phyloP scores from a whole-genome alignment of 192 early-diverging fungal genomes.

The Geranomyces variabilis region DNA sequence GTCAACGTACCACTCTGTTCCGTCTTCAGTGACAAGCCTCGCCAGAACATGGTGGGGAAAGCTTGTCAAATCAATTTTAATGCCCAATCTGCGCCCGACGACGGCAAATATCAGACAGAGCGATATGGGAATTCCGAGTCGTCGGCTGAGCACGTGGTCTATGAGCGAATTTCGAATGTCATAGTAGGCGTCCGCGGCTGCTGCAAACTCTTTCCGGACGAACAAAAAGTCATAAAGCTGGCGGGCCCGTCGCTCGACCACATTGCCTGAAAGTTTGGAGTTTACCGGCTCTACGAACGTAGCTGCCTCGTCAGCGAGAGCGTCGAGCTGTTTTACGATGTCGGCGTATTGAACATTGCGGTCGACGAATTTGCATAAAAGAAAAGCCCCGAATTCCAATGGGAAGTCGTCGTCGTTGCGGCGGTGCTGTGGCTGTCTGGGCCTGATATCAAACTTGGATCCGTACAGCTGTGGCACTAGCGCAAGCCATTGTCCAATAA shows the following conservation, averaged over 20 bases:
- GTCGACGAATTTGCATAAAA: constrained; percentile 17
- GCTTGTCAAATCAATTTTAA: constrained; percentile 23
- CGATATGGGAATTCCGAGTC: constrained; percentile 19
- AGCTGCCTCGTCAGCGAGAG: constrained; percentile 21
- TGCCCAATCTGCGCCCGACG: constrained; percentile 24
- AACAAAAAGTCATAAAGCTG: constrained; percentile 23
- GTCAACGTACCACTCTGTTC: constrained; percentile 17
- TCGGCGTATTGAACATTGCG: not conserved
- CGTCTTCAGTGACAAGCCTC: constrained; percentile 13
- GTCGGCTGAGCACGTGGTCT: constrained; percentile 8
- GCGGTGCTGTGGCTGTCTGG: not conserved
- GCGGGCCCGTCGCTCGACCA: constrained; percentile 11
- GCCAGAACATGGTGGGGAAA: constrained; percentile 29
- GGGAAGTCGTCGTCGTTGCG: not conserved
- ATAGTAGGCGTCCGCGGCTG: constrained; percentile 8
- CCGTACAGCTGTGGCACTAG: not conserved
- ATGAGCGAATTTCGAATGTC: constrained; percentile 25
- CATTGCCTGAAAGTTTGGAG: not conserved
- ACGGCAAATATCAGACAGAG: constrained; percentile 14
- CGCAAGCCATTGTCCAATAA: constrained; percentile 9
- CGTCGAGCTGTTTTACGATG: constrained; percentile 4
- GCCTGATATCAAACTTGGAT: not conserved
- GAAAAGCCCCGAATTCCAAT: constrained; percentile 23
- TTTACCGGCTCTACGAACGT: constrained; percentile 1
- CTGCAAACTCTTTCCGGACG: constrained; percentile 6